Base-by-base conservation (phyloP, 768 basidiomycete genomes). In the Rhodotorula babjevae region DNA sequence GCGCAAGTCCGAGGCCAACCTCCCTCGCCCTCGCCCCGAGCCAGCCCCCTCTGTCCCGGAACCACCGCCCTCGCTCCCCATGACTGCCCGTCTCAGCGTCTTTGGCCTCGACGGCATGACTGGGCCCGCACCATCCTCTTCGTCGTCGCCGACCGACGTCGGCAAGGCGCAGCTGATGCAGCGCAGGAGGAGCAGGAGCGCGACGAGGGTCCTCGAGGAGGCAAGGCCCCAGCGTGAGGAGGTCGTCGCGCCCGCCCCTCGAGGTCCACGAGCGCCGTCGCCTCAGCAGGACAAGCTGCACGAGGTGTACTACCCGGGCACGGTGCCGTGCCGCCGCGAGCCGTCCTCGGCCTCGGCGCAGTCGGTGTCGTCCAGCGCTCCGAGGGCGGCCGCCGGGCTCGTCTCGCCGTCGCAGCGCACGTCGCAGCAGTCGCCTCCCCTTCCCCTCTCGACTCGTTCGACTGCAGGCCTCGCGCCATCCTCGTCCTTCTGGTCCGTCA, bases 1-100 rank as follows among this genome's bases (percentile, higher is more conserved):
- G 33, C 69, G 69, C 63, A 71, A 71, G 53, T 61, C 59, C 15
- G 69, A 65, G 12, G 52, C 64, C 15, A 71, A 71, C 40, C 69
- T 71, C 23, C 59, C 49, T 23, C 36, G 47, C n/a, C 19, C 47
- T 15, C 23, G 15, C 12, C 19, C 33, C 12, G 25, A 8, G 1
- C 2, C 44, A 23, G 15, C 16, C 8, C 6, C 44, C 12, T 21
- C 33, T 8, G 8, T 55, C n/a, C 49, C 50, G 25, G 15, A 50
- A 23, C 29, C 21, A n/a, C 46, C 42, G 1, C 56, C 56, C 23
- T 33, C 33, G 18, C 56, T 57, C 12, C 59, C 59, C 27, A n/a
- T 29, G 23, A 6, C 59, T 15, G 59, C 40, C 14, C 40, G 59
- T 12, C 56, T 57, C 18, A 57, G 56, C 56, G 56, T 57, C 56